Evolutionary conservation across 371 early-diverging fungal genomes (phyloP).

Genomic region (Mucor circinelloides): DNA sequence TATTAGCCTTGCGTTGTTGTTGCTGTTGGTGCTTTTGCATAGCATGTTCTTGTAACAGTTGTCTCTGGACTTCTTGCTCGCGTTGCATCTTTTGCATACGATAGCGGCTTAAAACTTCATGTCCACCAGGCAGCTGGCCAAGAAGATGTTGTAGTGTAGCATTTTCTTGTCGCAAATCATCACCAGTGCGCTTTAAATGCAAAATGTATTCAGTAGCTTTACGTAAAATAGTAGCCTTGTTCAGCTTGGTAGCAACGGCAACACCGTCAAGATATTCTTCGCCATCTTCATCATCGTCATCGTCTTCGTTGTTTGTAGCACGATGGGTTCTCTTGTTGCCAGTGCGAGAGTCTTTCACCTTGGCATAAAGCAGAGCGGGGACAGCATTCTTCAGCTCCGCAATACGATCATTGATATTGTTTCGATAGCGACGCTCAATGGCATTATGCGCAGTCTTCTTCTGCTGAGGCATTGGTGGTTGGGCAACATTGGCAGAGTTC

Average conservation of each 20-base stretch:
- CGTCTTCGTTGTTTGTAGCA: constrained; percentile 26
- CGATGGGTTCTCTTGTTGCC: constrained; percentile 13
- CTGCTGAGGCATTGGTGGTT: constrained; percentile 52
- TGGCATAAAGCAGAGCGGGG: constrained; percentile 77
- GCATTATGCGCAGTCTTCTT: constrained; percentile 94
- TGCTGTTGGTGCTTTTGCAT: constrained; percentile 28
- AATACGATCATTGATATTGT: constrained; percentile 94
- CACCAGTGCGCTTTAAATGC: constrained; percentile 64
- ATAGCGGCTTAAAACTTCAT: constrained; percentile 41
- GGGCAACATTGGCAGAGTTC: not conserved
- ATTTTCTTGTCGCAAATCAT: constrained; percentile 53
- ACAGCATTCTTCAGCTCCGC: constrained; percentile 82
- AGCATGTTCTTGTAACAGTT: constrained; percentile 27
- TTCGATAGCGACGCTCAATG: constrained; percentile 92
- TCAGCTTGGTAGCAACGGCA: constrained; percentile 74
- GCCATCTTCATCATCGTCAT: constrained; percentile 47
- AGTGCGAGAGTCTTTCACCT: constrained; percentile 39
- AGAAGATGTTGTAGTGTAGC: constrained; percentile 54
- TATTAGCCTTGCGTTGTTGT: constrained; percentile 24
- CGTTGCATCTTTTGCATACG: constrained; percentile 35
- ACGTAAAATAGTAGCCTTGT: constrained; percentile 89
- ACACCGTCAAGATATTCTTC: constrained; percentile 66
- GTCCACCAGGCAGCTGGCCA: constrained; percentile 59
- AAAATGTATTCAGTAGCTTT: constrained; percentile 90
- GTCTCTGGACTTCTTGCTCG: constrained; percentile 37